Percentiles rank a stretch among this genome's conserved stretches.
phyloP scores from a whole-genome alignment of 495 filamentous ascomycete genomes.

The Lophiostoma macrostomum region DNA sequence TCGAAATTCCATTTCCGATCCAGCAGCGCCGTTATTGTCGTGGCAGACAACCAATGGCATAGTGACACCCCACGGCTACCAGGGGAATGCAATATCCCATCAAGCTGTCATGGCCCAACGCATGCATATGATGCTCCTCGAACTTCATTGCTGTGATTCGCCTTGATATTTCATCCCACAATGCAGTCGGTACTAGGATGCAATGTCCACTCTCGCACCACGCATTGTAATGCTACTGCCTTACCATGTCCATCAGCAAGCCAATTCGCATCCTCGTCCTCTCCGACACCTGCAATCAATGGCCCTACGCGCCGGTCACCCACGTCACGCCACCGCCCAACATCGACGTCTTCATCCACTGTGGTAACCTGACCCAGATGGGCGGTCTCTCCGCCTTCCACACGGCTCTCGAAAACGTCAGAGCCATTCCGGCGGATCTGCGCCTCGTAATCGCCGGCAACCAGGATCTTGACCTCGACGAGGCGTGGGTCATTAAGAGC shows the following conservation, averaged over 20 bases:
- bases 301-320: background rate
- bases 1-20: too few species aligned
- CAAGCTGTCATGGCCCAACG: too few species aligned
- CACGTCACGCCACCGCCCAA: slow-evolving; percentile 4
- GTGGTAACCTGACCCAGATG: slow-evolving; percentile 26
- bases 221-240: background rate
- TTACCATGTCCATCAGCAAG: too few species aligned
- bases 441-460: slow-evolving; percentile 32
- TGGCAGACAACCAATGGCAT: too few species aligned
- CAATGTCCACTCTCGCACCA: background rate
- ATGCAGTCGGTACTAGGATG: background rate
- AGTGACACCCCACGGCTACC: too few species aligned
- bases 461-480: slow-evolving; percentile 25
- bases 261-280: slow-evolving; percentile 12
- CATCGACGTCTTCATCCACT: slow-evolving; percentile 24
- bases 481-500: background rate
- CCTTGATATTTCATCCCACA: too few species aligned
- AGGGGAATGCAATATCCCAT: too few species aligned
- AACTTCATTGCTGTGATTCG: too few species aligned
- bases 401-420: slow-evolving; percentile 8
- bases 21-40: too few species aligned
- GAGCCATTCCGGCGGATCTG: slow-evolving; percentile 21
- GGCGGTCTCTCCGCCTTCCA: slow-evolving; percentile 16
- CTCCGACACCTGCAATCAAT: slow-evolving; percentile 15
- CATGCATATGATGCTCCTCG: too few species aligned